phyloP scores from a whole-genome alignment of 495 filamentous ascomycete genomes.

The Penicillium tannophilum region DNA sequence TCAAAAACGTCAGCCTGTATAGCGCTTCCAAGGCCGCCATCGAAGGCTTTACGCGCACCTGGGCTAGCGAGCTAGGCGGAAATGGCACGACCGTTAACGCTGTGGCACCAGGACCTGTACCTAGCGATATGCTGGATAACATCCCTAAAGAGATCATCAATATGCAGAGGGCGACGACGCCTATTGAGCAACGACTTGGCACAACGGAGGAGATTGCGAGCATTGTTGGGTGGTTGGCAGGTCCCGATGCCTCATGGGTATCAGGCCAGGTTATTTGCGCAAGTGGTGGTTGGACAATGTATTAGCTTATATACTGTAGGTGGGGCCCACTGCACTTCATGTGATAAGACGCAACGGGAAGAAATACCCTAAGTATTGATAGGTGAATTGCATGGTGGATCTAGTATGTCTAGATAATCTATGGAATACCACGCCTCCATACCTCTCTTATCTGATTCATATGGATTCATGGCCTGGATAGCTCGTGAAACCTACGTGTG shows the following conservation, averaged over 20 bases:
- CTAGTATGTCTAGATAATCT: no score
- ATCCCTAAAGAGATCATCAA: slow-evolving; percentile 35
- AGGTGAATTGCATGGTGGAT: no score
- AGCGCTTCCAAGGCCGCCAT: slow-evolving; percentile 46
- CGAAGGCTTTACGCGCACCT: slow-evolving; percentile 42
- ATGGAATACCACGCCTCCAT: no score
- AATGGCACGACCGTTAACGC: slow-evolving; percentile 42
- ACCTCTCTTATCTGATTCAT: no score
- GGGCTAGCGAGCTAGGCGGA: slow-evolving; percentile 44
- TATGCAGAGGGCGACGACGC: slow-evolving; percentile 34
- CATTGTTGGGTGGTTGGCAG: slow-evolving; percentile 51
- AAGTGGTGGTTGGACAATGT: slow-evolving; percentile 50
- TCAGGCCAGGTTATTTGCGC: slow-evolving; percentile 59
- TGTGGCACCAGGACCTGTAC: slow-evolving; percentile 37
- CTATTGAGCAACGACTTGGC: slow-evolving; percentile 48
- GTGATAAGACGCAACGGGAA: no score
- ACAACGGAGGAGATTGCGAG: slow-evolving; percentile 59
- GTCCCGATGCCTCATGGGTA: slow-evolving; percentile 54
- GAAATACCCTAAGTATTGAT: no score
- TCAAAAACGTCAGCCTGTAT: slow-evolving; percentile 39
- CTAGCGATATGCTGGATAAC: slow-evolving; percentile 41
- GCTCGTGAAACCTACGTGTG: no score
- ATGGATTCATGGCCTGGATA: no score
- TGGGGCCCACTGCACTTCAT: no score
- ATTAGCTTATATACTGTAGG: no score